These are phyloP conservation scores for Marasmius oreades DNA, from an alignment of 1,284 basidiomycete genomes.

Conservation along the genomic window DNA sequence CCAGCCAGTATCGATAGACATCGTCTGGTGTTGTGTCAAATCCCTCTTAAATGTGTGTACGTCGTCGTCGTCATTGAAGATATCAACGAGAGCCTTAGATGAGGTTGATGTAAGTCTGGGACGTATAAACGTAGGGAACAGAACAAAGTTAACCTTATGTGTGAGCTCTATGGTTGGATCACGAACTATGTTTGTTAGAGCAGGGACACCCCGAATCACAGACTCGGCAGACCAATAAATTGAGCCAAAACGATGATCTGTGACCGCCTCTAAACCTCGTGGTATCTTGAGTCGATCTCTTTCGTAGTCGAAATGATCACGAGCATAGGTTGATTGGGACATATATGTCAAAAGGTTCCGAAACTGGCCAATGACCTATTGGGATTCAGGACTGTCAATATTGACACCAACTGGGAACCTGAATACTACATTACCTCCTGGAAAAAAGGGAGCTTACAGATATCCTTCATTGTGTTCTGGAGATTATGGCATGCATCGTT, in stretches of 20 bases:
- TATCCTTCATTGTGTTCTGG: conserved; percentile 21
- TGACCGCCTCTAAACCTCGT: conserved; percentile 8
- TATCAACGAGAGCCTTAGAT: not conserved
- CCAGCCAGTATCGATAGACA: conserved; percentile 27
- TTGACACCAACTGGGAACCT: not conserved
- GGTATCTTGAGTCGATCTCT: not conserved
- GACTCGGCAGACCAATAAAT: conserved; percentile 22
- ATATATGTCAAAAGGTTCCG: not conserved
- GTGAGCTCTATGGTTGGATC: not conserved
- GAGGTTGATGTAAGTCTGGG: not conserved
- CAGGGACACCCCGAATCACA: conserved; percentile 17
- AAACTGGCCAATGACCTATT: not conserved
- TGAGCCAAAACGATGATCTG: conserved; percentile 16
- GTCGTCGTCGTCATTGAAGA: not conserved
- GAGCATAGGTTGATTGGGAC: not conserved
- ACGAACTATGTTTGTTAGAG: conserved; percentile 11
- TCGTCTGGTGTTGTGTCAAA: conserved; percentile 22
- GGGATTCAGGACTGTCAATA: not conserved
- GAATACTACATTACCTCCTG: conserved; percentile 10
- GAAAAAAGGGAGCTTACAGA: conserved; percentile 18
- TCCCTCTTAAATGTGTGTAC: not conserved
- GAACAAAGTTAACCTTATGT: not conserved
- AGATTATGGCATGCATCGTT: conserved; percentile 19
- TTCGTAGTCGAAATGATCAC: not conserved
- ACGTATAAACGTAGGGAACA: not conserved